phyloP scores from a whole-genome alignment of 2,329 filamentous ascomycete species.

The Daldinia sp. region DNA sequence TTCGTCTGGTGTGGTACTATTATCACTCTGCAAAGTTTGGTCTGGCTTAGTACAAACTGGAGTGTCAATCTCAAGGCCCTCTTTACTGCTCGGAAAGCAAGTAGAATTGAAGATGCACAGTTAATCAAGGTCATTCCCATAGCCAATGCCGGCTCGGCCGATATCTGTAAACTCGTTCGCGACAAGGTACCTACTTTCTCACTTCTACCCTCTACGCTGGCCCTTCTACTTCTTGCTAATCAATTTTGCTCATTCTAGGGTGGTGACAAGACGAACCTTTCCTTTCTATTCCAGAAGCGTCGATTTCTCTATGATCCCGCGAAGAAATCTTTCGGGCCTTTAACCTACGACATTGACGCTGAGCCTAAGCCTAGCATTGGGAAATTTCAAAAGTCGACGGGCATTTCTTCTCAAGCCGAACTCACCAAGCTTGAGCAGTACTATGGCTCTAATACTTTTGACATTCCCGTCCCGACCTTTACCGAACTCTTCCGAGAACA shows the following conservation, averaged over 20 bases:
- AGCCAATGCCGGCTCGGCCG: slow-evolving; percentile 86
- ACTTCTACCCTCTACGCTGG: neutral
- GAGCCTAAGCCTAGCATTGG: slow-evolving; percentile 83
- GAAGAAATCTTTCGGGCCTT: slow-evolving; percentile 78
- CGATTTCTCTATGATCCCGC: slow-evolving; percentile 85
- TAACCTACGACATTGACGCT: slow-evolving; percentile 83
- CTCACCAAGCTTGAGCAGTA: slow-evolving; percentile 84
- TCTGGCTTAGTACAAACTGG: slow-evolving; percentile 98
- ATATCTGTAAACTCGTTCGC: slow-evolving; percentile 83
- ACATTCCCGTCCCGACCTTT: slow-evolving; percentile 96
- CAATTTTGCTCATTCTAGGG: slow-evolving; percentile 53
- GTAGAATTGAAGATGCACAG: slow-evolving; percentile 74
- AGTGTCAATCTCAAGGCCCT: slow-evolving; percentile 84
- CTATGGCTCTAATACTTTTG: slow-evolving; percentile 95
- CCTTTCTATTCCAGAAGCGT: slow-evolving; percentile 97
- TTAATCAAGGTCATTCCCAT: slow-evolving; percentile 93
- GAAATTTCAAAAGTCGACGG: slow-evolving; percentile 80
- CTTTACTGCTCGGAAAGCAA: slow-evolving; percentile 80
- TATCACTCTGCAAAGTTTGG: slow-evolving; percentile 83
- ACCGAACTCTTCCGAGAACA: slow-evolving; percentile 97
- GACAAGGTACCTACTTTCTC: slow-evolving; percentile 65
- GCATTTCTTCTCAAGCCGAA: slow-evolving; percentile 77
- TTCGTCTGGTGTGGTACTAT: slow-evolving; percentile 93
- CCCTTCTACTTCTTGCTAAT: neutral
- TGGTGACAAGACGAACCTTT: slow-evolving; percentile 77